Percentiles rank a stretch among this genome's conserved stretches.
These are phyloP conservation scores for Botrytis pseudocinerea DNA, from an alignment of 2,329 filamentous ascomycete genomes.

Conservation along the genomic window DNA sequence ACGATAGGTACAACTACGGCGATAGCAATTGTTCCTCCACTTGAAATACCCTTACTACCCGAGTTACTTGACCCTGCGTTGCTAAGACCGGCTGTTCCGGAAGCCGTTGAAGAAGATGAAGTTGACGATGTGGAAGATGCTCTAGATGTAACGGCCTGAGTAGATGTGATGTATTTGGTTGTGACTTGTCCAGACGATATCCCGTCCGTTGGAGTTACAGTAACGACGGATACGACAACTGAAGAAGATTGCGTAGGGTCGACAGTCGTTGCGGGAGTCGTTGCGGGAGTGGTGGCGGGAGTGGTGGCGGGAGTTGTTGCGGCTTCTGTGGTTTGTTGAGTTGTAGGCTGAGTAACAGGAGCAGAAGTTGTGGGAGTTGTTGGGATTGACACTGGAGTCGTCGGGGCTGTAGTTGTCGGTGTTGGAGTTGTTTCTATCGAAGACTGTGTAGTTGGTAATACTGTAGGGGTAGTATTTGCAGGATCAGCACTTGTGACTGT, in stretches of 20 bases:
- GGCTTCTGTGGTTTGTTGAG: no score
- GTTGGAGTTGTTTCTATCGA: conserved; percentile 19
- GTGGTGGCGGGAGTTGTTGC: conserved; percentile 26
- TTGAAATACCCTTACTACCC: conserved; percentile 34
- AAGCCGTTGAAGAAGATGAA: conserved; percentile 34
- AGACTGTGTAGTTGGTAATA: conserved; percentile 22
- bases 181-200: conserved; percentile 22
- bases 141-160: conserved; percentile 16
- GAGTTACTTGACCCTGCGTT: not conserved
- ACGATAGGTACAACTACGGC: conserved; percentile 93
- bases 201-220: conserved; percentile 15
- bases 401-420: conserved; percentile 28
- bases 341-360: no score
- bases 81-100: conserved; percentile 29
- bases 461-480: not conserved
- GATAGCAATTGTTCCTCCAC: conserved; percentile 77
- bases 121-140: conserved; percentile 26
- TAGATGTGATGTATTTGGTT: conserved; percentile 28
- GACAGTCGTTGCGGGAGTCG: conserved; percentile 31
- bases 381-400: conserved; percentile 26
- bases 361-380: conserved; percentile 6
- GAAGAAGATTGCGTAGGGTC: conserved; percentile 30
- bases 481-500: conserved; percentile 28
- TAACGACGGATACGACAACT: conserved; percentile 21
- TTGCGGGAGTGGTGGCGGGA: conserved; percentile 29